phyloP scores from a whole-genome alignment of 2,329 filamentous ascomycete genomes.

The Penicillium digitatum region DNA sequence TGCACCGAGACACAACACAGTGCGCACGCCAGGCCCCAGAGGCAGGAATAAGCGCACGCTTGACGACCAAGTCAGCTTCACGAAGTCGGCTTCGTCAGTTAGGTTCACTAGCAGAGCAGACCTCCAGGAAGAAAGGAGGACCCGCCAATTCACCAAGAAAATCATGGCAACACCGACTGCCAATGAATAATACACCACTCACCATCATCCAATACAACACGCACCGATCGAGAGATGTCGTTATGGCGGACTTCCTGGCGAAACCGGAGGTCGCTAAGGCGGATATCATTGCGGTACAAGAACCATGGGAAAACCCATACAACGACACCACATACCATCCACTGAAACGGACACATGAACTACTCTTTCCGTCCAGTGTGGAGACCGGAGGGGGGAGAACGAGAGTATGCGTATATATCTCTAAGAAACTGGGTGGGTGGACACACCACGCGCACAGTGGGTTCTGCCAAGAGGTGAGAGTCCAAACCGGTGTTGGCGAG shows the following conservation, averaged over 20 bases:
- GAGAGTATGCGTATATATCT: neutral
- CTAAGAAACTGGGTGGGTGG: neutral
- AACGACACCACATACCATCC: neutral
- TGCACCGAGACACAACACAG: neutral
- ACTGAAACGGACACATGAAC: neutral
- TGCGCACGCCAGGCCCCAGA: neutral
- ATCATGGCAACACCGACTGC: neutral
- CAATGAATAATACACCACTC: neutral
- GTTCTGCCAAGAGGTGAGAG: neutral
- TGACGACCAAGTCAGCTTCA: neutral
- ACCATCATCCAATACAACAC: neutral
- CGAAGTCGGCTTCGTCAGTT: rapidly evolving
- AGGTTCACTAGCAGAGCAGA: neutral
- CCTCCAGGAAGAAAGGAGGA: neutral
- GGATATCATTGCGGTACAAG: neutral
- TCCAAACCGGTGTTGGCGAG: neutral
- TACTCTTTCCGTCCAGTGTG: neutral
- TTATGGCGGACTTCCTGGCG: neutral
- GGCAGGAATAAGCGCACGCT: neutral
- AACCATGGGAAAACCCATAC: neutral
- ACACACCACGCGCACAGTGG: neutral
- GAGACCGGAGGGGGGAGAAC: neutral
- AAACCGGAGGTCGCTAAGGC: neutral
- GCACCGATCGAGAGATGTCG: neutral
- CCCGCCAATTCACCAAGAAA: neutral